Conservation (phyloP, 1,284 basidiomycete genomes). For the Puccinia coronata region DNA sequence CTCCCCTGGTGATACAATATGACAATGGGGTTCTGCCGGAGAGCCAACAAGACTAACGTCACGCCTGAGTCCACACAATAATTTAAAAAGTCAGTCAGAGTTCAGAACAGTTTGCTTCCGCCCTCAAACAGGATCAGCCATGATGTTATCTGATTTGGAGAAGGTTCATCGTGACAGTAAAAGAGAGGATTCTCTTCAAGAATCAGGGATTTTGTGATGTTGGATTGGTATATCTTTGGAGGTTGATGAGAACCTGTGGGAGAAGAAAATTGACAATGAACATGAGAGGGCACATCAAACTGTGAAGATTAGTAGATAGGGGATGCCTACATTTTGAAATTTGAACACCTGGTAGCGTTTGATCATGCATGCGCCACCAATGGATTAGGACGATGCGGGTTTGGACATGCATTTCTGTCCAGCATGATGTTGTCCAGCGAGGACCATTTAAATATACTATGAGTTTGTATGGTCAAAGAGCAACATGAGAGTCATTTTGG, state of each 20-base stretch:
- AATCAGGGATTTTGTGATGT: too few species aligned
- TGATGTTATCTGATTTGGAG: too few species aligned
- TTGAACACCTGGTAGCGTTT: neutral
- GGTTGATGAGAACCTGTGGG: slow-evolving; percentile 17
- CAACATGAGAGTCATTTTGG: neutral
- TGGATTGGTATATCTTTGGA: neutral
- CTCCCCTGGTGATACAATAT: too few species aligned
- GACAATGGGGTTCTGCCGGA: too few species aligned
- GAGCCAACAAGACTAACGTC: too few species aligned
- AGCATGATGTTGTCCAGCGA: neutral
- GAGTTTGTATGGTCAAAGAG: neutral
- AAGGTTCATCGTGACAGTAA: too few species aligned
- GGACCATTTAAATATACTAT: slow-evolving; percentile 27
- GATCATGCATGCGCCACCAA: slow-evolving; percentile 32
- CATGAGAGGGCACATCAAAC: neutral
- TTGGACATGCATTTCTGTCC: slow-evolving; percentile 1
- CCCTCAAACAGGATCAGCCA: too few species aligned
- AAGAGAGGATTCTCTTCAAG: too few species aligned
- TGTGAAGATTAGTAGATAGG: neutral
- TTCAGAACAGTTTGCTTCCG: too few species aligned
- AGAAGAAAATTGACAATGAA: neutral
- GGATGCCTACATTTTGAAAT: slow-evolving; percentile 14
- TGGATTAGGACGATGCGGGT: neutral
- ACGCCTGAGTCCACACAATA: too few species aligned
- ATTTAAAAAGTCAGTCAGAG: too few species aligned